A percentile compares a stretch with the other conserved stretches of the same genome.
Evolutionary conservation across 208 protist species (phyloP).

Genomic region (Trypanosoma congolense): DNA sequence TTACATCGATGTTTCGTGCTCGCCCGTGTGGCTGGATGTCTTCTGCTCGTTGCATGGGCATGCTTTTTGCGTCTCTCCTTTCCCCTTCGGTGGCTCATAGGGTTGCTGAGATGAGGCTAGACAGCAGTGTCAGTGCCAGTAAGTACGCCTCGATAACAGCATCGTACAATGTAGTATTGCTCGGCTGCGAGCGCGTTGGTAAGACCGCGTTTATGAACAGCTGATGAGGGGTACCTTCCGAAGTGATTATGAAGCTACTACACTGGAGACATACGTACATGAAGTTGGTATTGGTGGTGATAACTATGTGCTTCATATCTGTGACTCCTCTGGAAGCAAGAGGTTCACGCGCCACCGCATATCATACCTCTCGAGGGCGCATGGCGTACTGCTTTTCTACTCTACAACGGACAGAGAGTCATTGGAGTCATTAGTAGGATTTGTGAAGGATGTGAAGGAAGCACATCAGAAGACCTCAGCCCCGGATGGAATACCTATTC

Average conservation of each 20-base stretch:
- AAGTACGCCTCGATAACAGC: background rate
- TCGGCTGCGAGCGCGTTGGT: slow-evolving; percentile 41
- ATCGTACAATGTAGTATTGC: slow-evolving; percentile 28
- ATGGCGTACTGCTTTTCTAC: slow-evolving; percentile 64
- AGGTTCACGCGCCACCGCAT: slow-evolving; percentile 44
- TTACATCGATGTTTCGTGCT: no score
- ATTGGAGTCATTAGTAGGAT: slow-evolving; percentile 26
- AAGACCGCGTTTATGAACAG: slow-evolving; percentile 59
- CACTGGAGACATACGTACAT: slow-evolving; percentile 45
- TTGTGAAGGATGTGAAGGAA: slow-evolving; percentile 32
- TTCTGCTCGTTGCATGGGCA: no score
- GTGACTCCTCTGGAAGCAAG: slow-evolving; percentile 46
- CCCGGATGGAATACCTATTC: slow-evolving; percentile 28
- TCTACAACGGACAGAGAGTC: slow-evolving; percentile 37
- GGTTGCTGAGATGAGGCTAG: background rate
- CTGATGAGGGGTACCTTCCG: slow-evolving; percentile 30
- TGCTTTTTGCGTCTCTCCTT: no score
- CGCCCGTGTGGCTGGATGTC: no score
- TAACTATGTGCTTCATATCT: slow-evolving; percentile 36
- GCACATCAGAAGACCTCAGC: slow-evolving; percentile 14
- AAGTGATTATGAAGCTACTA: slow-evolving; percentile 31
- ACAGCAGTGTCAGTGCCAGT: background rate
- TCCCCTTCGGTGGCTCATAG: no score
- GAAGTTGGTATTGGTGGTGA: slow-evolving; percentile 27
- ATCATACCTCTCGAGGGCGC: slow-evolving; percentile 45